phyloP scores from a whole-genome alignment of 2,329 filamentous ascomycete species.

The Penicillium sp. region DNA sequence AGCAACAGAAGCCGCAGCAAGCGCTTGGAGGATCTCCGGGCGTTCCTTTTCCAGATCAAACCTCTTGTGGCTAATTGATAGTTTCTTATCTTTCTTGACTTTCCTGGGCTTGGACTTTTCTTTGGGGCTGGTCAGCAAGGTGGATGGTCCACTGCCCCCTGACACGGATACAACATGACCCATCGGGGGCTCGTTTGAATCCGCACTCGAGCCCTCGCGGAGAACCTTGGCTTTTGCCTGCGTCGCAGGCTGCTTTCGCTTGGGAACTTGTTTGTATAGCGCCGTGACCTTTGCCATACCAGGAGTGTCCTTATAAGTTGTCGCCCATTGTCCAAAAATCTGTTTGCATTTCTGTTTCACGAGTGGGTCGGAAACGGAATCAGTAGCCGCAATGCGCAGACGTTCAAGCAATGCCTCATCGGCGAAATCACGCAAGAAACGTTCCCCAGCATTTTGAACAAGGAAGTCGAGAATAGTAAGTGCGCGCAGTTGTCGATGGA shows the following conservation, averaged over 20 bases:
- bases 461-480: slow-evolving; percentile 87
- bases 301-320: slow-evolving; percentile 74
- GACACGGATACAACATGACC: slow-evolving; percentile 44
- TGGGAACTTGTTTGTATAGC: slow-evolving; percentile 70
- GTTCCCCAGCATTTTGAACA: slow-evolving; percentile 87
- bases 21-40: slow-evolving; percentile 79
- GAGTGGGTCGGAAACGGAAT: slow-evolving; percentile 76
- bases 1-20: slow-evolving; percentile 84
- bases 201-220: slow-evolving; percentile 66
- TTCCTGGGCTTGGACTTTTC: slow-evolving; percentile 47
- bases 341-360: slow-evolving; percentile 87
- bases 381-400: slow-evolving; percentile 81
- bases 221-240: slow-evolving; percentile 82
- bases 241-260: slow-evolving; percentile 68
- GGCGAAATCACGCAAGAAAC: slow-evolving; percentile 82
- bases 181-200: slow-evolving; percentile 37
- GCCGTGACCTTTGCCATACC: slow-evolving; percentile 78
- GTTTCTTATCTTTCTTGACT: slow-evolving; percentile 59
- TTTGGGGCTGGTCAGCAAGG: slow-evolving; percentile 36
- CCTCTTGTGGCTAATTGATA: slow-evolving; percentile 47
- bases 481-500: slow-evolving; percentile 88
- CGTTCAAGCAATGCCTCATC: slow-evolving; percentile 92
- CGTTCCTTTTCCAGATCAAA: slow-evolving; percentile 90
- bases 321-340: slow-evolving; percentile 83
- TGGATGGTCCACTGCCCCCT: slow-evolving; percentile 41